These are phyloP conservation scores for Pholiota conissans DNA, from an alignment of 768 basidiomycete genomes.

Conservation along the genomic window DNA sequence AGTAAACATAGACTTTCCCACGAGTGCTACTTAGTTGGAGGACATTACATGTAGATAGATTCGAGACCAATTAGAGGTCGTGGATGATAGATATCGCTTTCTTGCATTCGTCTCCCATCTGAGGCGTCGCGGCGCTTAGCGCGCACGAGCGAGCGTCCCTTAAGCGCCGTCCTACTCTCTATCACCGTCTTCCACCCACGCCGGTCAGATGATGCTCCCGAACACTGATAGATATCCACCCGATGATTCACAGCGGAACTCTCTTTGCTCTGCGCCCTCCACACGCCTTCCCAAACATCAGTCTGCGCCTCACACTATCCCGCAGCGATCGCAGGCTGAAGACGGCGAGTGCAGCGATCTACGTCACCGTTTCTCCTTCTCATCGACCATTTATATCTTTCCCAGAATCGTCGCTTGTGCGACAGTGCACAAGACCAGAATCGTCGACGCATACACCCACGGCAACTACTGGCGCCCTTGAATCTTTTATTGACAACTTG, in stretches of 20 bases:
- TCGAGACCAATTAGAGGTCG: background rate
- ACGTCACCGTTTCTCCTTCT: background rate
- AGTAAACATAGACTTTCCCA: constrained; percentile 21
- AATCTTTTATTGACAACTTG: too few relatives aligned
- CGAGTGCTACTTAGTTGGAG: constrained; percentile 3
- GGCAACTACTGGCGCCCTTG: background rate
- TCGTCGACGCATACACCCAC: background rate
- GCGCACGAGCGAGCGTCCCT: background rate
- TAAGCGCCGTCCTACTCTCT: background rate
- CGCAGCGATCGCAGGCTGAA: background rate
- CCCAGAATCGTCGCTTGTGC: background rate
- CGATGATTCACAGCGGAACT: background rate
- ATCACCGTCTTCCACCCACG: background rate
- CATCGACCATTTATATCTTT: background rate
- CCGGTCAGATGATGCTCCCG: background rate
- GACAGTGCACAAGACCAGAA: background rate
- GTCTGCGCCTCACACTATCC: background rate
- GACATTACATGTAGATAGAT: background rate
- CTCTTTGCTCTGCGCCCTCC: background rate
- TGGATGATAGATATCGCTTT: background rate
- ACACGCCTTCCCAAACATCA: background rate
- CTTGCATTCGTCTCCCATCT: background rate
- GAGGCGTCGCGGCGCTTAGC: background rate
- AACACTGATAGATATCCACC: background rate
- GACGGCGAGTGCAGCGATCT: background rate